A percentile compares a stretch with the other conserved stretches of the same genome.
phyloP scores from a whole-genome alignment of 2,329 filamentous ascomycete species.

The Ophiosphaerella herpotricha region DNA sequence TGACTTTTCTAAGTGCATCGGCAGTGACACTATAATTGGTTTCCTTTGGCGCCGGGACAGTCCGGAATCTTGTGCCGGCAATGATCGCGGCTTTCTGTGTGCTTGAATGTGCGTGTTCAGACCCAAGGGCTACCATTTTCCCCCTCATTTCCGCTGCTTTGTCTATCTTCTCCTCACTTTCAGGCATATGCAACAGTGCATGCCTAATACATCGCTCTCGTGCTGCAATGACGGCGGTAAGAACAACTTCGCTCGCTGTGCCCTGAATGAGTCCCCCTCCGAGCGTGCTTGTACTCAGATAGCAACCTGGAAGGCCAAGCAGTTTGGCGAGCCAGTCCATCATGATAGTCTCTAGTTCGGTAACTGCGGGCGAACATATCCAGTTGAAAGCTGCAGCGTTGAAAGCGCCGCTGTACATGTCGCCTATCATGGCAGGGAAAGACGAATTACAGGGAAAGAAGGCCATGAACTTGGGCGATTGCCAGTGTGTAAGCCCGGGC shows the following conservation, averaged over 20 bases:
- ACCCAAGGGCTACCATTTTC: conserved; percentile 78
- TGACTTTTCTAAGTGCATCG: conserved; percentile 60
- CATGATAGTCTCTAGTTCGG: conserved; percentile 90
- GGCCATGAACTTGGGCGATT: conserved; percentile 89
- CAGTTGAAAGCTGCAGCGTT: conserved; percentile 95
- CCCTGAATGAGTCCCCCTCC: conserved; percentile 93
- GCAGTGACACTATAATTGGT: conserved; percentile 75
- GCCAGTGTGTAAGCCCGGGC: conserved; percentile 93
- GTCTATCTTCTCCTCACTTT: conserved; percentile 54
- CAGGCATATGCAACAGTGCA: conserved; percentile 32
- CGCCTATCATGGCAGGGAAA: conserved; percentile 84
- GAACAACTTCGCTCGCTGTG: conserved; percentile 82
- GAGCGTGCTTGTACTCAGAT: conserved; percentile 65
- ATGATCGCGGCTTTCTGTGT: conserved; percentile 88
- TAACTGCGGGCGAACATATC: conserved; percentile 90
- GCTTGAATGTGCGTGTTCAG: conserved; percentile 78
- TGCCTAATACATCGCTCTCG: conserved; percentile 67
- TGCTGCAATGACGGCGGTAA: conserved; percentile 85
- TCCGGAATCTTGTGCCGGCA: conserved; percentile 79
- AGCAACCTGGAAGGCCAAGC: conserved; percentile 73
- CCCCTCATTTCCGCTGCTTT: conserved; percentile 68
- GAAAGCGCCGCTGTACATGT: conserved; percentile 89
- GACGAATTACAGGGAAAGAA: conserved; percentile 86
- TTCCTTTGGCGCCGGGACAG: conserved; percentile 65
- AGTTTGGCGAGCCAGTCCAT: conserved; percentile 88